A percentile compares a stretch with the other conserved stretches of the same genome.
phyloP scores from a whole-genome alignment of 164 flowering plant species.

The Aristolochia fimbriata region DNA sequence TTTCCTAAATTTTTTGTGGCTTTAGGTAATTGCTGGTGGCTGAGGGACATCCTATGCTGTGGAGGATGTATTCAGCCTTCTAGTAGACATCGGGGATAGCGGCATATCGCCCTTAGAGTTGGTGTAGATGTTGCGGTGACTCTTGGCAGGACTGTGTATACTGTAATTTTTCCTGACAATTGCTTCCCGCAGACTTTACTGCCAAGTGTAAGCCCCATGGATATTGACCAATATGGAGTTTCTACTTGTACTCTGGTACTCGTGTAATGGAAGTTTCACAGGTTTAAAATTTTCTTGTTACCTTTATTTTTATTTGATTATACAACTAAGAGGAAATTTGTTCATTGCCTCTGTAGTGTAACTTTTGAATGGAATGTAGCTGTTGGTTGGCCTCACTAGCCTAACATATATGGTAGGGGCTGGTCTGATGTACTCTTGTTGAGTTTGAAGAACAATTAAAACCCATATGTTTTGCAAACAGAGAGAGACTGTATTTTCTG shows the following conservation, averaged over 20 bases:
- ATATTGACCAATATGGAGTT: constrained; percentile 31
- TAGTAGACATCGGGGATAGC: background rate
- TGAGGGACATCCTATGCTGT: constrained; percentile 6
- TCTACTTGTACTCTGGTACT: constrained; percentile 7
- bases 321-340: constrained; percentile 4
- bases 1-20: background rate
- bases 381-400: background rate
- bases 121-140: constrained; percentile 19
- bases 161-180: constrained; percentile 50
- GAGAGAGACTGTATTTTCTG: no score
- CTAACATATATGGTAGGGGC: background rate
- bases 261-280: constrained; percentile 8
- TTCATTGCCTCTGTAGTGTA: background rate
- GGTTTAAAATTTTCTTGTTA: background rate
- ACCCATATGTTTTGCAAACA: no score
- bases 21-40: background rate
- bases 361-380: background rate
- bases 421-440: background rate
- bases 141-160: constrained; percentile 46
- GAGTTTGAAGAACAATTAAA: background rate
- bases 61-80: constrained; percentile 1
- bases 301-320: constrained; percentile 3
- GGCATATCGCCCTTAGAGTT: background rate
- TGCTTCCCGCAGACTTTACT: constrained; percentile 31
- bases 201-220: constrained; percentile 33